Conservation (phyloP, 306 rosid species). For the Glycine soja region DNA sequence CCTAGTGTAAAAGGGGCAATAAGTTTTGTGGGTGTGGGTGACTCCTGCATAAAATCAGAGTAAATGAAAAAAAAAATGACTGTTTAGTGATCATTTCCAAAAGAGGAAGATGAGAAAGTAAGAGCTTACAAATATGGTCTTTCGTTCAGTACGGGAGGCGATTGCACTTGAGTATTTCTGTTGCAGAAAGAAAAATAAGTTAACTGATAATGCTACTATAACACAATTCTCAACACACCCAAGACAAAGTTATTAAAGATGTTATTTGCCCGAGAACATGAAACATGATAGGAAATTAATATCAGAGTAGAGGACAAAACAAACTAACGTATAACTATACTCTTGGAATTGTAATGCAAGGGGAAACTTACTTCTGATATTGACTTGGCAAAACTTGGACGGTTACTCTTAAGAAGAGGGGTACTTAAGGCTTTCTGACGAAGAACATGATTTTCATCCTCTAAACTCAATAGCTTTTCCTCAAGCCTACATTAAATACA, state of each 20-base stretch:
- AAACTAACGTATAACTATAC: slow-evolving; percentile 10
- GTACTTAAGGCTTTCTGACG: slow-evolving; percentile 78
- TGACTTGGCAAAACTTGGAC: slow-evolving; percentile 65
- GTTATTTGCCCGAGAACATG: slow-evolving; percentile 2
- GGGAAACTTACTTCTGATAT: slow-evolving; percentile 59
- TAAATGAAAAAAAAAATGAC: slow-evolving; percentile 31
- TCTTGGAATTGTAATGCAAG: slow-evolving; percentile 13
- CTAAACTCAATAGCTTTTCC: slow-evolving; percentile 72
- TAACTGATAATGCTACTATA: slow-evolving; percentile 25
- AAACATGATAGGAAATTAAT: slow-evolving; percentile 32
- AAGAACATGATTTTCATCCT: slow-evolving; percentile 86
- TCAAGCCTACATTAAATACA: slow-evolving; percentile 65
- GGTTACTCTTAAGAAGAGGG: slow-evolving; percentile 78
- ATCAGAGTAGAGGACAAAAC: slow-evolving; percentile 8
- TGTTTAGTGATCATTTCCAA: slow-evolving; percentile 9
- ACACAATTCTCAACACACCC: slow-evolving; percentile 28
- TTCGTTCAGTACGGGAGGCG: slow-evolving; percentile 63
- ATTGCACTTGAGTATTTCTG: slow-evolving; percentile 79
- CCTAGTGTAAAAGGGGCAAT: slow-evolving; percentile 59
- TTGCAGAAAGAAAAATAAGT: slow-evolving; percentile 39
- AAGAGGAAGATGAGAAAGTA: slow-evolving; percentile 23
- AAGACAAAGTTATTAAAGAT: slow-evolving; percentile 17
- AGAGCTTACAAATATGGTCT: slow-evolving; percentile 70
- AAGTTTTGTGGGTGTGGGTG: slow-evolving; percentile 90
- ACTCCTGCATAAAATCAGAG: slow-evolving; percentile 66